Percentiles rank a stretch among this genome's conserved stretches.
Conservation (phyloP, 2,329 filamentous ascomycete species). For the Hymenoscyphus albidus region DNA sequence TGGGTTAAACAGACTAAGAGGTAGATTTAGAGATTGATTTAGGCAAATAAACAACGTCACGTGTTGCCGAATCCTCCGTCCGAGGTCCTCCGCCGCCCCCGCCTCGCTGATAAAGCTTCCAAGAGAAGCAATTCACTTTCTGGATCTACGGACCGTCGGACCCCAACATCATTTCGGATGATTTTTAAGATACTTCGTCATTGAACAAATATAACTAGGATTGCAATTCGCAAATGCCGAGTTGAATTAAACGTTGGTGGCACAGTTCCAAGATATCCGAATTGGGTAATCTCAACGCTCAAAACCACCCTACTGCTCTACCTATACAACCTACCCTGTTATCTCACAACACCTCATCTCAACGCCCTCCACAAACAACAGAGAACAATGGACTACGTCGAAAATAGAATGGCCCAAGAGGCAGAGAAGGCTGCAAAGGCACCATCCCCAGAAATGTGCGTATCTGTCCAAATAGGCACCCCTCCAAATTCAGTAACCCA, state of each 20-base stretch:
- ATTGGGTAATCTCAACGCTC: background rate
- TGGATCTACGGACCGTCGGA: background rate
- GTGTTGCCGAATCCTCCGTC: background rate
- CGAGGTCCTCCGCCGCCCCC: background rate
- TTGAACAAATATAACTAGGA: background rate
- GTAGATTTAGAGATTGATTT: background rate
- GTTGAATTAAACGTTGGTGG: conserved; percentile 1
- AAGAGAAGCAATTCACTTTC: background rate
- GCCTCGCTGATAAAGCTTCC: background rate
- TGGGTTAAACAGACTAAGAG: background rate
- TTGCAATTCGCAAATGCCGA: conserved; percentile 1
- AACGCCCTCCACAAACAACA: background rate
- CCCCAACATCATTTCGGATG: background rate
- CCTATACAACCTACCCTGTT: background rate
- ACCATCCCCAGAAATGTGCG: conserved; percentile 33
- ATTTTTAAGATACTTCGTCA: background rate
- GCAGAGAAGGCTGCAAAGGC: conserved; percentile 32
- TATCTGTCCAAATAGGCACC: background rate
- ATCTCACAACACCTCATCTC: background rate
- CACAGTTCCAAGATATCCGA: background rate
- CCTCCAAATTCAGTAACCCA: conserved; percentile 9
- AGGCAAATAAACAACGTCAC: background rate
- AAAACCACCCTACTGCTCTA: background rate
- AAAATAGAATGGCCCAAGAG: conserved; percentile 36
- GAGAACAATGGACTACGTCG: conserved; percentile 34